A percentile compares a stretch with the other conserved stretches of the same genome.
phyloP scores from a whole-genome alignment of 73 alveolate genomes.

The Tetrahymena thermophila region DNA sequence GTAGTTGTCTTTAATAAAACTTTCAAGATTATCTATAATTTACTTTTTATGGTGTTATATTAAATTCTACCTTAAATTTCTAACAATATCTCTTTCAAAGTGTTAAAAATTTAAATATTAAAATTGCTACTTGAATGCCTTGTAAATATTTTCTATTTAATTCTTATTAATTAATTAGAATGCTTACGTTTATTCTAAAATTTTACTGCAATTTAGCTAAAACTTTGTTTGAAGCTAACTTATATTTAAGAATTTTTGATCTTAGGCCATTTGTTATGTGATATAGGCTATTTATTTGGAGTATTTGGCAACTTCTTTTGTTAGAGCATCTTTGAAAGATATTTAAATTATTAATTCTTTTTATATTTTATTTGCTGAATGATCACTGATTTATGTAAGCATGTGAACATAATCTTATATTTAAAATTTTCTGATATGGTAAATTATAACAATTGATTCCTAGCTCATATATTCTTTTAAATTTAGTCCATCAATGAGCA shows the following conservation, averaged over 20 bases:
- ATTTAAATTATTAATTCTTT: background rate
- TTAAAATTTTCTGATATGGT: background rate
- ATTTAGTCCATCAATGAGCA: background rate
- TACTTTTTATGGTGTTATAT: background rate
- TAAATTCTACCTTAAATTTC: background rate
- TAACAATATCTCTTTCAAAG: background rate
- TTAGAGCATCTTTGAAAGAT: background rate
- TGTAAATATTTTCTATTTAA: background rate
- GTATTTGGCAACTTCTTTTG: background rate
- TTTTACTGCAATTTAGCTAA: background rate
- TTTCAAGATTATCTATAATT: background rate
- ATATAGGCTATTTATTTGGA: background rate
- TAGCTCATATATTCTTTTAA: background rate
- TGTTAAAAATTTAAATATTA: background rate
- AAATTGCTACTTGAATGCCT: background rate
- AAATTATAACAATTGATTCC: background rate
- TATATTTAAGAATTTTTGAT: background rate
- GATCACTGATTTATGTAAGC: background rate
- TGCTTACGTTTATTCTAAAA: background rate
- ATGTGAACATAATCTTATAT: background rate
- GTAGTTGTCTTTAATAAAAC: background rate
- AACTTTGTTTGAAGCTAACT: background rate
- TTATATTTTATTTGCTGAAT: background rate
- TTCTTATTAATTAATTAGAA: background rate
- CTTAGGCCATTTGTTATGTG: background rate